phyloP scores from a whole-genome alignment of 2,329 filamentous ascomycete species.

The Colletotrichum destructivum region DNA sequence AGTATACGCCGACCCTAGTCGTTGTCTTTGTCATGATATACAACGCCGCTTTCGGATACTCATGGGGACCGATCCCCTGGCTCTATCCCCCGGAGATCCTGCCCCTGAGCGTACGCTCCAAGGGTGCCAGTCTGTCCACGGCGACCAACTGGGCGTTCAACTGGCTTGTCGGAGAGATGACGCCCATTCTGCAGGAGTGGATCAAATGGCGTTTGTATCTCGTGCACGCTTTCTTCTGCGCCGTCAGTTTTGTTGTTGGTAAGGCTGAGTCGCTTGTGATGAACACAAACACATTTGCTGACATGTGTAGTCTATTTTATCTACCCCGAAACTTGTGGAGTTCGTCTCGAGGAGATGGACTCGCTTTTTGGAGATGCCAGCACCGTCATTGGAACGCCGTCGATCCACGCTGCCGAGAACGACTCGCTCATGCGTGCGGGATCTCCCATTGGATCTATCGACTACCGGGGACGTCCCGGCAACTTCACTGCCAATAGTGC shows the following conservation, averaged over 20 bases:
- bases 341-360: constrained; percentile 97
- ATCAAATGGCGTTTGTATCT: constrained; percentile 97
- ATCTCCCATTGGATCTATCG: constrained; percentile 85
- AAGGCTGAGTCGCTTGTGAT: constrained; percentile 62
- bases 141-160: constrained; percentile 99
- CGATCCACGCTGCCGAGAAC: constrained; percentile 77
- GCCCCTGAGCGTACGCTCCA: constrained; percentile 94
- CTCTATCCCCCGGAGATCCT: constrained; percentile 98
- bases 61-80: constrained; percentile 98
- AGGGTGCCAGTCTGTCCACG: constrained; percentile 95
- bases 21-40: constrained; percentile 98
- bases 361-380: constrained; percentile 93
- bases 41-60: constrained; percentile 95
- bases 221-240: constrained; percentile 97
- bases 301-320: constrained; percentile 86
- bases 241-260: constrained; percentile 96
- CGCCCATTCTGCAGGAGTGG: constrained; percentile 90
- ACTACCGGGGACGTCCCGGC: constrained; percentile 71
- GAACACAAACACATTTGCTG: neutral
- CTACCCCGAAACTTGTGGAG: constrained; percentile 96
- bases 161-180: constrained; percentile 96
- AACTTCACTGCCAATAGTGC: constrained; percentile 73
- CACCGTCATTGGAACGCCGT: constrained; percentile 83
- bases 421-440: constrained; percentile 84
- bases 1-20: constrained; percentile 84